A percentile compares a stretch with the other conserved stretches of the same genome.
These are phyloP conservation scores for Suillus ampliporus DNA, from an alignment of 768 basidiomycete species.

Conservation along the genomic window DNA sequence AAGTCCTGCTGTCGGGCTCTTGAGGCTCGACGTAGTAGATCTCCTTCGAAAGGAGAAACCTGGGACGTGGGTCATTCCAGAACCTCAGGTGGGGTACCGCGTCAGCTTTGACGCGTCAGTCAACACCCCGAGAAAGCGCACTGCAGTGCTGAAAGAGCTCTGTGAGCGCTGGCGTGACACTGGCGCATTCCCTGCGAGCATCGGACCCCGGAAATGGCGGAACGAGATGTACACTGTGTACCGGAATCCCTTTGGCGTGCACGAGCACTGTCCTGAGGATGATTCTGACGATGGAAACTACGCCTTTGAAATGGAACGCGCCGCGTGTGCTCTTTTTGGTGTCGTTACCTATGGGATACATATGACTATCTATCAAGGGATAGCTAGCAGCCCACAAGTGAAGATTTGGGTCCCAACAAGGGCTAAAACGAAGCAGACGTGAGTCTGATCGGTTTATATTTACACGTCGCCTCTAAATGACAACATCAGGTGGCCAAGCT, in stretches of 20 bases:
- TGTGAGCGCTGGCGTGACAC: slow-evolving; percentile 79
- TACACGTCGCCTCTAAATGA: not conserved
- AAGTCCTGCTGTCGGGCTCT: slow-evolving; percentile 64
- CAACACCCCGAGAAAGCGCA: slow-evolving; percentile 63
- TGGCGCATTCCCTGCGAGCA: slow-evolving; percentile 61
- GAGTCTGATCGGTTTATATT: slow-evolving; percentile 34
- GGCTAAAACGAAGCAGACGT: slow-evolving; percentile 89
- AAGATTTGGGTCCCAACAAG: slow-evolving; percentile 90
- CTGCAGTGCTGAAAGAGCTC: slow-evolving; percentile 63
- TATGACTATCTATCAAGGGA: slow-evolving; percentile 68
- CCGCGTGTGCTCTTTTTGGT: slow-evolving; percentile 89
- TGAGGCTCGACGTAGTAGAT: slow-evolving; percentile 61
- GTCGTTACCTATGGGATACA: slow-evolving; percentile 93
- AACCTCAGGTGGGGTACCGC: slow-evolving; percentile 25
- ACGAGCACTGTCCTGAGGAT: slow-evolving; percentile 36
- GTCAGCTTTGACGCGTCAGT: slow-evolving; percentile 59
- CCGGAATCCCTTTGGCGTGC: slow-evolving; percentile 64
- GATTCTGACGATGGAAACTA: slow-evolving; percentile 55
- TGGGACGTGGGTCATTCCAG: slow-evolving; percentile 51
- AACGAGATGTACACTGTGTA: slow-evolving; percentile 84
- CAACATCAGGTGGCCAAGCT: slow-evolving; percentile 74
- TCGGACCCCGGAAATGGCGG: slow-evolving; percentile 84
- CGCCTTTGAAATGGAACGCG: slow-evolving; percentile 88
- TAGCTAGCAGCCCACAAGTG: slow-evolving; percentile 45
- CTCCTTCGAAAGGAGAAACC: slow-evolving; percentile 54